Percentiles rank a stretch among this genome's conserved stretches.
Conservation (phyloP, 306 rosid genomes). For the Lathyrus aphaca region DNA sequence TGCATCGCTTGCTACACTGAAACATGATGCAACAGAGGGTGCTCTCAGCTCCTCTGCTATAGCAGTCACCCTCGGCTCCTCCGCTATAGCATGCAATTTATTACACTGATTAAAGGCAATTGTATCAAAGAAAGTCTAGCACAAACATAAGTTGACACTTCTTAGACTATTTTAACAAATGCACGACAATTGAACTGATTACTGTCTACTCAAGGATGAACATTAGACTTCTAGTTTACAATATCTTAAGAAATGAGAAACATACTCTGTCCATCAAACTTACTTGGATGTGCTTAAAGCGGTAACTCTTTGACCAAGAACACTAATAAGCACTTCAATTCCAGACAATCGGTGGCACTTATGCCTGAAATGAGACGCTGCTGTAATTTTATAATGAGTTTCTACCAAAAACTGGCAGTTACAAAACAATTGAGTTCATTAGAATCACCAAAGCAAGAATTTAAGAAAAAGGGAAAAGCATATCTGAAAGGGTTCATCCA, state of each 20-base stretch:
- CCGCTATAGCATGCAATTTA: neutral
- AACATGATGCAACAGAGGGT: neutral
- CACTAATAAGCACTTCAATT: conserved; percentile 73
- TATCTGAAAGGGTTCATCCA: conserved; percentile 17
- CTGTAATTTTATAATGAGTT: conserved; percentile 78
- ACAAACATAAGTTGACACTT: conserved; percentile 6
- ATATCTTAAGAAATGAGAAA: neutral
- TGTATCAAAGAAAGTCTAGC: neutral
- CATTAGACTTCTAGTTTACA: conserved; percentile 18
- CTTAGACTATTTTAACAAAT: neutral
- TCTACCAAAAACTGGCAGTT: conserved; percentile 79
- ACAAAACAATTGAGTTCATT: conserved; percentile 39
- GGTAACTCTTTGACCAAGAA: conserved; percentile 75
- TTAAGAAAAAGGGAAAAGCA: conserved; percentile 32
- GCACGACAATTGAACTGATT: conserved; percentile 1
- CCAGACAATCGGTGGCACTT: conserved; percentile 83
- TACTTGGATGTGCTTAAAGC: conserved; percentile 84
- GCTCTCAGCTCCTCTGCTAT: neutral
- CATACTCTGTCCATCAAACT: conserved; percentile 40
- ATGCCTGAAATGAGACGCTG: conserved; percentile 86
- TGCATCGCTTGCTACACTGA: neutral
- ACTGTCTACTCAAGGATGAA: conserved; percentile 12
- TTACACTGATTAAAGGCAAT: neutral
- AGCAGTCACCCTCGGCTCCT: neutral
- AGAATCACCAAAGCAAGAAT: conserved; percentile 32